A percentile compares a stretch with the other conserved stretches of the same genome.
phyloP scores from a whole-genome alignment of 768 basidiomycete genomes.

The Candolleomyces eurysporus region DNA sequence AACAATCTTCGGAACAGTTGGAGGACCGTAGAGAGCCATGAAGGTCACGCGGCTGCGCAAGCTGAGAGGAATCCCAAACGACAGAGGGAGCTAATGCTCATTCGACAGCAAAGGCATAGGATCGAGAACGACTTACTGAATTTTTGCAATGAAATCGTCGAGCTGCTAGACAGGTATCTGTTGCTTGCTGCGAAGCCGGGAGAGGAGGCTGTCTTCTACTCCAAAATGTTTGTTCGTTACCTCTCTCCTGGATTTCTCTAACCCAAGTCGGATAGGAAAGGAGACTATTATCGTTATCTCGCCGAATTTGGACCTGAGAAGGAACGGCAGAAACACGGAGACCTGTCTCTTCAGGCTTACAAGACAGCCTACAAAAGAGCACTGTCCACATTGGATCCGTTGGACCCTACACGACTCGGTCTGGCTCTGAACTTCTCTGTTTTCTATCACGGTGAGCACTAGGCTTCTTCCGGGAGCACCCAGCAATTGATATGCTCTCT shows the following conservation, averaged over 20 bases:
- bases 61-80: slow-evolving; percentile 37
- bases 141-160: slow-evolving; percentile 78
- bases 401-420: slow-evolving; percentile 85
- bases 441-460: slow-evolving; percentile 65
- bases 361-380: slow-evolving; percentile 86
- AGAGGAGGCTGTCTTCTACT: slow-evolving; percentile 87
- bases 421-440: slow-evolving; percentile 93
- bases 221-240: slow-evolving; percentile 62
- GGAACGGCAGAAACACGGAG: slow-evolving; percentile 66
- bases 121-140: slow-evolving; percentile 77
- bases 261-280: slow-evolving; percentile 29
- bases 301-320: slow-evolving; percentile 79
- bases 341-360: slow-evolving; percentile 80
- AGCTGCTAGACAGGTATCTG: slow-evolving; percentile 55
- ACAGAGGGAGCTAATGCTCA: slow-evolving; percentile 57
- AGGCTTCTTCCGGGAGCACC: background rate
- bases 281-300: slow-evolving; percentile 89
- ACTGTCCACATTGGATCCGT: slow-evolving; percentile 64
- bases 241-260: too few species aligned
- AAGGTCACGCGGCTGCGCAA: slow-evolving; percentile 57
- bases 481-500: background rate
- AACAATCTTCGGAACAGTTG: slow-evolving; percentile 82
- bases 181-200: slow-evolving; percentile 58
- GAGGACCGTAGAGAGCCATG: slow-evolving; percentile 75
- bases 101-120: slow-evolving; percentile 68